Evolutionary conservation across 2,329 filamentous ascomycete species (phyloP).

Genomic region (Fusarium sp.): DNA sequence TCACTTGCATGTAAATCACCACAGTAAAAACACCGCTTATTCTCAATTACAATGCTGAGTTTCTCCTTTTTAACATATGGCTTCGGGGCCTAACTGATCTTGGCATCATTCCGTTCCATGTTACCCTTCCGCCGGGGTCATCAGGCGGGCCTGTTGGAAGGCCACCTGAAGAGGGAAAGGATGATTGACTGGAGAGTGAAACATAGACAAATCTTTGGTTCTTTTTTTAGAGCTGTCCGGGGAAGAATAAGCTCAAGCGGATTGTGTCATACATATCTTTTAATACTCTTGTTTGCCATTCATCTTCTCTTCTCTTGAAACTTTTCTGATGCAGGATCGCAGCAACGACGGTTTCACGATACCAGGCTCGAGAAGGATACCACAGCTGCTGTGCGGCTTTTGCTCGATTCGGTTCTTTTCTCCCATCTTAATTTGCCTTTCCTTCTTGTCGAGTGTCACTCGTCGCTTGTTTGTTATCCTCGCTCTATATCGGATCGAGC

Average conservation of each 20-base stretch:
- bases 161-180: conserved; percentile 16
- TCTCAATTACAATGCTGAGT: conserved; percentile 6
- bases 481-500: conserved; percentile 4
- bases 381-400: conserved; percentile 41
- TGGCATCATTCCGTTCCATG: conserved; percentile 33
- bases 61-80: conserved; percentile 5
- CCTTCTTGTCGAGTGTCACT: conserved; percentile 6
- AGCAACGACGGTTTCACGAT: conserved; percentile 21
- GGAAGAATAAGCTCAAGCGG: conserved; percentile 26
- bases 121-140: conserved; percentile 11
- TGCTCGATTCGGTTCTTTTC: conserved; percentile 14
- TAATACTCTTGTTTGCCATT: conserved; percentile 21
- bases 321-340: conserved; percentile 21
- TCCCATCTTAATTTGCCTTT: conserved; percentile 13
- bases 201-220: conserved; percentile 32
- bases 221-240: conserved; percentile 32
- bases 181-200: conserved; percentile 24
- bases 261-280: conserved; percentile 24
- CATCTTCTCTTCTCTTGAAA: conserved; percentile 10
- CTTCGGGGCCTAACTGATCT: conserved; percentile 10
- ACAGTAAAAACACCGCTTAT: conserved; percentile 22
- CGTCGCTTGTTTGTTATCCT: conserved; percentile 18
- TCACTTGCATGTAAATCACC: conserved; percentile 9
- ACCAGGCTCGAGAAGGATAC: conserved; percentile 28
- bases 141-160: conserved; percentile 21